Evolutionary conservation across 495 filamentous ascomycete species (phyloP).

Genomic region (Darksidea phi): DNA sequence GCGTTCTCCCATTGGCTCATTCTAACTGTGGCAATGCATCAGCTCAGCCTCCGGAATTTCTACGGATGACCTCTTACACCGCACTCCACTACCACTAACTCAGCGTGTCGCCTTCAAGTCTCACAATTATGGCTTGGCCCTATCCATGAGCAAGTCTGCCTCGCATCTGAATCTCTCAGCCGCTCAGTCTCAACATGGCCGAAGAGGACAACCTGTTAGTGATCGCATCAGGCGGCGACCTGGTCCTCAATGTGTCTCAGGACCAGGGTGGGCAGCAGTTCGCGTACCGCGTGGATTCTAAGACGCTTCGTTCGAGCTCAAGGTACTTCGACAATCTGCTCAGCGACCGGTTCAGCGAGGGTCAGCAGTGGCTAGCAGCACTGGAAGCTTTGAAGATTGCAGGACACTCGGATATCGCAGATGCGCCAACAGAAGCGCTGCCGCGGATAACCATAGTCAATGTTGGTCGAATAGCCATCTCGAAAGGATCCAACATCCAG

Average conservation of each 20-base stretch:
- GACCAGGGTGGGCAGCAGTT: slow-evolving; percentile 30
- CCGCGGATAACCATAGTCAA: slow-evolving; percentile 57
- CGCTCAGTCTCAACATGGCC: slow-evolving; percentile 2
- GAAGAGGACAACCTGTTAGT: slow-evolving; percentile 2
- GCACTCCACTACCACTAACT: background rate
- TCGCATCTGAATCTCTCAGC: background rate
- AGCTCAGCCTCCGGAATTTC: background rate
- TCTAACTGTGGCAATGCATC: background rate
- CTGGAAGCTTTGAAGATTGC: slow-evolving; percentile 48
- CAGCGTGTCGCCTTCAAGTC: slow-evolving; percentile 7
- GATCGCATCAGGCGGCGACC: slow-evolving; percentile 54
- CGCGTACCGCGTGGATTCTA: slow-evolving; percentile 44
- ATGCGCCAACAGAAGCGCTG: slow-evolving; percentile 50
- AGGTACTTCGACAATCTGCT: slow-evolving; percentile 61
- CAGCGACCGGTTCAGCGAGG: slow-evolving; percentile 53
- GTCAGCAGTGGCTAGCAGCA: slow-evolving; percentile 46
- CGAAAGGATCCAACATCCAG: slow-evolving; percentile 50
- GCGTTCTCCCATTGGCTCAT: background rate
- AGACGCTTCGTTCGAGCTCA: slow-evolving; percentile 49
- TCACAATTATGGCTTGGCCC: slow-evolving; percentile 29
- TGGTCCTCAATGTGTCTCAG: slow-evolving; percentile 52
- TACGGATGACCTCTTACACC: background rate
- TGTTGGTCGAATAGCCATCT: slow-evolving; percentile 54
- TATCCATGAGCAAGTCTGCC: slow-evolving; percentile 28
- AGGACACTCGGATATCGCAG: slow-evolving; percentile 42